Evolutionary conservation across 2,329 filamentous ascomycete species (phyloP), one percentile per base, ranked within the genome.

Genomic region (Pseudogymnoascus sp.): DNA sequence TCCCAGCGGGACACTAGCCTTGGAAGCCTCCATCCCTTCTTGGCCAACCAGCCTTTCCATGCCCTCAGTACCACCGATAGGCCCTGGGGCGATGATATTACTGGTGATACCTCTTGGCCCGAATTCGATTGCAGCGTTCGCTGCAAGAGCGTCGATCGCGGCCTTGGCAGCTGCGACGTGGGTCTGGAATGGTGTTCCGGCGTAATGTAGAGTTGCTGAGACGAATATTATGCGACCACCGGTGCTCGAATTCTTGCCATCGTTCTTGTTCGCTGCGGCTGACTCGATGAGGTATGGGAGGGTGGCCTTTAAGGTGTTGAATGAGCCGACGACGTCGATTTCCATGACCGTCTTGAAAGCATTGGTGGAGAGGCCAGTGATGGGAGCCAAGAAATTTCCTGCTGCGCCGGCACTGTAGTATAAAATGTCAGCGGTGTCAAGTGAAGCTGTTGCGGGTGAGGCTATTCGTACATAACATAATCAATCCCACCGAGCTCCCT

Each of bases 341-440:
- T 97, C 94, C 70, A 97, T 93, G 67, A 99, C 94, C 0, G 90
- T 82, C 75, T 92, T 95, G 85, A 99, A 96, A 3, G 91, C 94
- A 72, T 97, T 97, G 63, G 89, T 77, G 41, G 86, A 91, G 59
- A 97, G 83, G 65, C 88, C 88, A 41, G 88, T 83, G 64, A 97
- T 88, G 4, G 93, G 89, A 0, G 91, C 89, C 21, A 99, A 81
- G 75, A 97, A 99, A 76, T 99, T 99, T 64, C 94, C 94, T 16
- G 94, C 94, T 12, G 94, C 94, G 60, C 94, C 94, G 19, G 93
- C 93, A 73, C 90, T 94, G 69, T 62, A 59, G 26, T 33, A 3
- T 21, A 21, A 58, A 62, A 29, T 10, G 26, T 55, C 16, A 62
- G 60, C 45, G n/a, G n/a, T 8, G 19, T n/a, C 29, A 21, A 35